These are phyloP conservation scores for Pichia cactophila DNA, from an alignment of 1,139 yeast species.

Conservation along the genomic window DNA sequence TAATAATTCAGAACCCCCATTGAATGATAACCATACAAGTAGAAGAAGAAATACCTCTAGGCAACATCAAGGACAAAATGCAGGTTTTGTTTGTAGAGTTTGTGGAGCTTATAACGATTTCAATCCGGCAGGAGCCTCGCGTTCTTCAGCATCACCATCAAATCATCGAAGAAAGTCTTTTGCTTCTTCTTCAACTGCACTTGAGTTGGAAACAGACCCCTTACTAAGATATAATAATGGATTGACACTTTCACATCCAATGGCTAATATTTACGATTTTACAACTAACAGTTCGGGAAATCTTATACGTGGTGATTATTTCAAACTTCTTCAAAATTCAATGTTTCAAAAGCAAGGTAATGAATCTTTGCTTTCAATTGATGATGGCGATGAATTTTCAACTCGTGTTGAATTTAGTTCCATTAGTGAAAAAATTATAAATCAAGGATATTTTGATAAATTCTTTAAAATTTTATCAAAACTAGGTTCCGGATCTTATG, in stretches of 20 bases:
- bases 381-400: background rate
- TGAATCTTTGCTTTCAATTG: conserved; percentile 16
- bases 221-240: background rate
- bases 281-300: conserved; percentile 12
- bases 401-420: background rate
- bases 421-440: conserved; percentile 42
- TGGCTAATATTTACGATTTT: conserved; percentile 1
- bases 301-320: conserved; percentile 20
- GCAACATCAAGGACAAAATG: background rate
- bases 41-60: background rate
- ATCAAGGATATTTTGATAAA: conserved; percentile 66
- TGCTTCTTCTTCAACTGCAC: background rate
- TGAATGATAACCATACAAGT: background rate
- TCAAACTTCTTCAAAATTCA: conserved; percentile 22
- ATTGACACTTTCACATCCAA: background rate
- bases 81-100: background rate
- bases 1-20: background rate
- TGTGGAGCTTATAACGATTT: background rate
- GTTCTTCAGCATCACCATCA: background rate
- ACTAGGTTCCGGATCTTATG: conserved; percentile 78
- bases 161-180: background rate
- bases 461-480: conserved; percentile 49
- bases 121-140: background rate
- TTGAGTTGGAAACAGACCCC: background rate
- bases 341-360: conserved; percentile 12